phyloP scores from a whole-genome alignment of 331 rosid genomes.

The Phaseolus coccineus region DNA sequence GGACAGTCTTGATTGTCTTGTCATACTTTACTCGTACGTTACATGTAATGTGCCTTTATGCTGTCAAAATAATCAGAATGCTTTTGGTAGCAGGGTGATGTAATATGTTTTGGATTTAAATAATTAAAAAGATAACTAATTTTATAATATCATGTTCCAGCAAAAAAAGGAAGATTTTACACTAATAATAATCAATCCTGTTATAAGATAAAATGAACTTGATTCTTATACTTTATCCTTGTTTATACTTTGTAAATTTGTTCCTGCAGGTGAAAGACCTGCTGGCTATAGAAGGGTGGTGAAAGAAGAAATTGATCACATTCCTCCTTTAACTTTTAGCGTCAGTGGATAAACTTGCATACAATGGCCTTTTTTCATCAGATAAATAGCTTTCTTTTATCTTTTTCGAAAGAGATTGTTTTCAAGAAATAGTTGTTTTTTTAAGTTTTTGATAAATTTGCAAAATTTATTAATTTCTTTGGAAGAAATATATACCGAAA shows the following conservation, averaged over 20 bases:
- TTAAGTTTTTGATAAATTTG: not conserved
- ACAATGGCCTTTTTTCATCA: no score
- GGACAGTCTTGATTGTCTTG: not conserved
- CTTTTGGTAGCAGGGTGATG: not conserved
- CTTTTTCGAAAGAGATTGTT: not conserved
- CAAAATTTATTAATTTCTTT: not conserved
- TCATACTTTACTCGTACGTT: slow-evolving; percentile 15
- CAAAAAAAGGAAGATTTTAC: not conserved
- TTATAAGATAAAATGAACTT: not conserved
- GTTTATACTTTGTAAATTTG: not conserved
- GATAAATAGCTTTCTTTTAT: not conserved
- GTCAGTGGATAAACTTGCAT: slow-evolving; percentile 28
- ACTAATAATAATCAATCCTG: not conserved
- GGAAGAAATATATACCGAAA: not conserved
- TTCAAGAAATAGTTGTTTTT: not conserved
- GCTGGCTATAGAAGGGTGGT: not conserved
- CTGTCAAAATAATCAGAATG: slow-evolving; percentile 1
- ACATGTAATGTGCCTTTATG: not conserved
- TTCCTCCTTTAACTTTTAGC: not conserved
- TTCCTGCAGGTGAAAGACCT: not conserved
- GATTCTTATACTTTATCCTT: not conserved
- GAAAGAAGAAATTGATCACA: not conserved
- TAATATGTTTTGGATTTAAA: not conserved
- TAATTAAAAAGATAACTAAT: not conserved
- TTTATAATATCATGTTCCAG: not conserved